These are phyloP conservation scores for Phellopilus nigrolimitatus DNA, from an alignment of 1,284 basidiomycete genomes.

Conservation along the genomic window DNA sequence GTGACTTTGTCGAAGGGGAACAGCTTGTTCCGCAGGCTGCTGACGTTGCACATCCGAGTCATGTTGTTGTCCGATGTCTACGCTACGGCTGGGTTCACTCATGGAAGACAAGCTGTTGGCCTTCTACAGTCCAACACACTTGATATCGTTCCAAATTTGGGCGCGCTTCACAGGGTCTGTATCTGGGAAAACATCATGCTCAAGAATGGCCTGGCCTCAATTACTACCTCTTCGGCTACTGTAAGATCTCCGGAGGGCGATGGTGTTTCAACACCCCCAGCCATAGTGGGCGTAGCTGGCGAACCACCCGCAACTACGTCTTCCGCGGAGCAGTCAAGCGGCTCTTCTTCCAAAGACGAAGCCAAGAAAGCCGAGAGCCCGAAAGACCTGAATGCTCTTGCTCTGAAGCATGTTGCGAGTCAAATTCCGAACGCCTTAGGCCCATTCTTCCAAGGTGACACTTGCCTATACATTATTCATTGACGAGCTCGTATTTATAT, in stretches of 20 bases:
- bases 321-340: slow-evolving; percentile 2
- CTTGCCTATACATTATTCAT: neutral
- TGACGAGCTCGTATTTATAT: neutral
- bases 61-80: slow-evolving; percentile 88
- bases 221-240: slow-evolving; percentile 38
- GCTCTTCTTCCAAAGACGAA: slow-evolving; percentile 21
- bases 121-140: slow-evolving; percentile 70
- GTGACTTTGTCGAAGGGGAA: slow-evolving; percentile 51
- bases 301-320: neutral
- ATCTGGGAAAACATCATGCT: slow-evolving; percentile 85
- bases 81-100: slow-evolving; percentile 80
- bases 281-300: slow-evolving; percentile 28
- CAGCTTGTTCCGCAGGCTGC: slow-evolving; percentile 67
- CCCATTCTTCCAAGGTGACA: slow-evolving; percentile 85
- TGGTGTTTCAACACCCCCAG: slow-evolving; percentile 31
- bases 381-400: slow-evolving; percentile 65
- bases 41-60: slow-evolving; percentile 74
- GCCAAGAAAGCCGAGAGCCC: slow-evolving; percentile 40
- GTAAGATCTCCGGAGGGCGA: slow-evolving; percentile 35
- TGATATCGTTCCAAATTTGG: slow-evolving; percentile 71
- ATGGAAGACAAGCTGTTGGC: slow-evolving; percentile 71
- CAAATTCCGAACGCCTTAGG: slow-evolving; percentile 76
- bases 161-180: slow-evolving; percentile 77
- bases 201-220: slow-evolving; percentile 52
- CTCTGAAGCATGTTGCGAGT: slow-evolving; percentile 76